Base-by-base conservation (phyloP, 768 basidiomycete species). In the Chalciporus piperatus region DNA sequence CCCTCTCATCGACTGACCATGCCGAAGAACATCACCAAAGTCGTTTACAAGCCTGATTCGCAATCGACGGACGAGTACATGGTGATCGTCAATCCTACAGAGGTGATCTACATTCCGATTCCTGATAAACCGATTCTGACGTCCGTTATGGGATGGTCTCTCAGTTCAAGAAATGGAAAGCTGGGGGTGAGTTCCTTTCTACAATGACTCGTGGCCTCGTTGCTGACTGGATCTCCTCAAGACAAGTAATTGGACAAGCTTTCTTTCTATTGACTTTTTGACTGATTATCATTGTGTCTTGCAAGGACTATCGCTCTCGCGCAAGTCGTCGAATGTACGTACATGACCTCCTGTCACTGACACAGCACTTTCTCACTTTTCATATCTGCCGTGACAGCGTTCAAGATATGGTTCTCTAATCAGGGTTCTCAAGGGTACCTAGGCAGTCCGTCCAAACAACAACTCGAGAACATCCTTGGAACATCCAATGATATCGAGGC, bases 361-460 rank as follows among this genome's bases (percentile, higher is more conserved):
- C 45, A 13, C 9, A 28, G 39, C 16, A 8, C 53, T 53, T 33
- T 22, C 27, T 45, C n/a, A 17, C 22, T 20, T 19, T 14, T 41
- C 38, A 17, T 3, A 20, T 48, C 20, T 43, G 8, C 32, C 35
- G 17, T 30, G 4, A 37, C 56, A 90, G 89, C 88, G 3, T 93
- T 87, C 74, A 61, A 76, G 32, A 73, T 94, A 50, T 87, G 85
- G 68, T 73, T 78, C 64, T 85, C 89, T 17, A 68, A 69, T 20
- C 89, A 91, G 67, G 92, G 91, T 12, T 68, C 78, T 5, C 90
- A 93, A 69, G 92, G 91, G n/a, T 66, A 83, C 47, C 78, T 91
- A 33, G 80, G 83, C 23, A 74, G 76, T 47, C 76, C 89, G 11
- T 92, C 90, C n/a, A 83, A 87, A 44, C 92, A 94, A 65, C 84